Conservation (phyloP, 257 asterid species). For the Salvia splendens region DNA sequence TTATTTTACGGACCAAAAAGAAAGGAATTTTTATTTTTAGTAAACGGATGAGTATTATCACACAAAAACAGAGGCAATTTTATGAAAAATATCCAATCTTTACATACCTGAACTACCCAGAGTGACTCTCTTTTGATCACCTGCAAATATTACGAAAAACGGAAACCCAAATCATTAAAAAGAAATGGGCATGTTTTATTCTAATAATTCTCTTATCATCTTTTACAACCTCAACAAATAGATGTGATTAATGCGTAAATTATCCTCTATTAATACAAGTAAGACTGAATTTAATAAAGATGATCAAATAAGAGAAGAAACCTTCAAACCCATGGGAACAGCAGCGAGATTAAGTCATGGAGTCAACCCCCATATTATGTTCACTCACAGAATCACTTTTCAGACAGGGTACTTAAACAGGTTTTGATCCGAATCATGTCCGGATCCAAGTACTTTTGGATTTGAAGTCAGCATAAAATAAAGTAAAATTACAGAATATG, state of each 20-base stretch:
- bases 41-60: neutral
- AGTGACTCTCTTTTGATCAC: conserved; percentile 89
- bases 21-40: neutral
- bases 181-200: conserved; percentile 10
- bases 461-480: too few relatives aligned
- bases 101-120: conserved; percentile 83
- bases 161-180: conserved; percentile 2
- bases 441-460: too few relatives aligned
- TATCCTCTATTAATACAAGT: neutral
- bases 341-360: conserved; percentile 4
- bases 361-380: conserved; percentile 1
- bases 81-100: neutral
- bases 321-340: conserved; percentile 20
- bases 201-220: neutral
- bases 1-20: too few relatives aligned
- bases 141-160: conserved; percentile 46
- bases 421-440: neutral
- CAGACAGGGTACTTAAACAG: neutral
- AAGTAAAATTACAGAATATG: too few relatives aligned
- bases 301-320: conserved; percentile 4
- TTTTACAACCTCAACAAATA: conserved; percentile 15
- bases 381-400: neutral
- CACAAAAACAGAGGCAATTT: neutral
- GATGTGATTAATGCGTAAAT: neutral
- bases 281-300: neutral